A percentile compares a stretch with the other conserved stretches of the same genome.
phyloP scores from a whole-genome alignment of 2,329 filamentous ascomycete genomes.

The Orbilia ellipsospora region DNA sequence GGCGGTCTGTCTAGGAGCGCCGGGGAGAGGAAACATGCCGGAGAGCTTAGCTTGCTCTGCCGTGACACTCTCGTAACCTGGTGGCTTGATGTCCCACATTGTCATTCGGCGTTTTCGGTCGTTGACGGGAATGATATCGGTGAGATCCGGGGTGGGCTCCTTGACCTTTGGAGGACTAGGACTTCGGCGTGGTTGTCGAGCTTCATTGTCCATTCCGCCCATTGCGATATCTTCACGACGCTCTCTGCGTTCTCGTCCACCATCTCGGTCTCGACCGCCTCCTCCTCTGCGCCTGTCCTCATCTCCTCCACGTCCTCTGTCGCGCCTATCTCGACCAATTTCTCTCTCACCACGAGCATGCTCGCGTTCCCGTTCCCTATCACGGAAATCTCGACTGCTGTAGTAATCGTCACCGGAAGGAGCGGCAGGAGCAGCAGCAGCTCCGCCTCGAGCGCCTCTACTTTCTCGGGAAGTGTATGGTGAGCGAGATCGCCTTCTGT shows the following conservation, averaged over 20 bases:
- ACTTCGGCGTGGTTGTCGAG: slow-evolving; percentile 74
- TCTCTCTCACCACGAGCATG: slow-evolving; percentile 67
- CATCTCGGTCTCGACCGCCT: slow-evolving; percentile 64
- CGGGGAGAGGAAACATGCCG: slow-evolving; percentile 95
- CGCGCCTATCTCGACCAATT: slow-evolving; percentile 73
- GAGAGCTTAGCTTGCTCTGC: slow-evolving; percentile 98
- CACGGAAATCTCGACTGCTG: slow-evolving; percentile 73
- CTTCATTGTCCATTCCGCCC: slow-evolving; percentile 61
- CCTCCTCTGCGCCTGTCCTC: slow-evolving; percentile 68
- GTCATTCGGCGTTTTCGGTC: slow-evolving; percentile 92
- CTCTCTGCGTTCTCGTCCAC: slow-evolving; percentile 67
- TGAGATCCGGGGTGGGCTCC: slow-evolving; percentile 95
- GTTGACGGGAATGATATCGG: slow-evolving; percentile 81
- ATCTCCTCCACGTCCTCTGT: slow-evolving; percentile 63
- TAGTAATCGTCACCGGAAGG: slow-evolving; percentile 75
- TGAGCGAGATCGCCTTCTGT: slow-evolving; percentile 63
- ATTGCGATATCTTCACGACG: slow-evolving; percentile 63
- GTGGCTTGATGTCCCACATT: slow-evolving; percentile 99
- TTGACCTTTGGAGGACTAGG: slow-evolving; percentile 87
- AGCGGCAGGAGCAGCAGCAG: slow-evolving; percentile 64
- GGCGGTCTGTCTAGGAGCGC: slow-evolving; percentile 90
- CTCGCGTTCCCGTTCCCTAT: slow-evolving; percentile 82
- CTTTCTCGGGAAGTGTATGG: slow-evolving; percentile 54
- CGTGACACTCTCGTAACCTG: slow-evolving; percentile 97
- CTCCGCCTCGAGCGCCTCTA: slow-evolving; percentile 60